Conservation (phyloP, 2,329 filamentous ascomycete genomes). For the Phyllosticta capitalensis region DNA sequence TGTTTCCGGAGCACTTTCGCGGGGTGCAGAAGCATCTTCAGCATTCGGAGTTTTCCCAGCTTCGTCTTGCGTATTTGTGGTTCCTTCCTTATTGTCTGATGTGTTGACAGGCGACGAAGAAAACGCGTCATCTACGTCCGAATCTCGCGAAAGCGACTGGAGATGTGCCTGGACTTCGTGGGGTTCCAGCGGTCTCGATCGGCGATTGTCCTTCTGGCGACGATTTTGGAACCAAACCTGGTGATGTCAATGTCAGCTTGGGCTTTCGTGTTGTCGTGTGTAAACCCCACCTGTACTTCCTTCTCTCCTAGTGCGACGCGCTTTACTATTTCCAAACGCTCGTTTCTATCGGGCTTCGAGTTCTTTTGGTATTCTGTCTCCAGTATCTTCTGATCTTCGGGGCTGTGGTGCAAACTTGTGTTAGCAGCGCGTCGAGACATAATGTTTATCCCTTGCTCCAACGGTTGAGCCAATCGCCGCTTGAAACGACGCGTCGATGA, state of each 20-base stretch:
- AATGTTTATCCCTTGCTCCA: neutral
- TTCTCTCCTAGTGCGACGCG: conserved; percentile 87
- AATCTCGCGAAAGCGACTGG: conserved; percentile 1
- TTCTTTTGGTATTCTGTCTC: conserved; percentile 79
- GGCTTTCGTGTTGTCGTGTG: conserved; percentile 9
- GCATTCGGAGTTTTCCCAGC: neutral
- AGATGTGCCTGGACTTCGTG: conserved; percentile 18
- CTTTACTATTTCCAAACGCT: conserved; percentile 73
- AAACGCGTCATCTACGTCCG: neutral
- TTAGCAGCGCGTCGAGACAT: neutral
- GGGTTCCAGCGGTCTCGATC: conserved; percentile 61
- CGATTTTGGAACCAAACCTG: conserved; percentile 98
- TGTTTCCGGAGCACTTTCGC: neutral
- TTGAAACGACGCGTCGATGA: neutral
- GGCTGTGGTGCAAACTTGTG: conserved; percentile 18
- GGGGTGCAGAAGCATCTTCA: neutral
- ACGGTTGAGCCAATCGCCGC: neutral
- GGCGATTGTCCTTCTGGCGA: conserved; percentile 83
- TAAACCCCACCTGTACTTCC: conserved; percentile 74
- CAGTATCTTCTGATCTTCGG: conserved; percentile 76
- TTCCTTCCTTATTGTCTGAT: neutral
- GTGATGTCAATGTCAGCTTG: conserved; percentile 15
- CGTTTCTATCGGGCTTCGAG: conserved; percentile 83
- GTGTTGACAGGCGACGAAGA: conserved; percentile 2
- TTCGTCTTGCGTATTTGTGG: neutral